phyloP scores from a whole-genome alignment of 2,329 filamentous ascomycete species.

The Aureobasidium sp. region DNA sequence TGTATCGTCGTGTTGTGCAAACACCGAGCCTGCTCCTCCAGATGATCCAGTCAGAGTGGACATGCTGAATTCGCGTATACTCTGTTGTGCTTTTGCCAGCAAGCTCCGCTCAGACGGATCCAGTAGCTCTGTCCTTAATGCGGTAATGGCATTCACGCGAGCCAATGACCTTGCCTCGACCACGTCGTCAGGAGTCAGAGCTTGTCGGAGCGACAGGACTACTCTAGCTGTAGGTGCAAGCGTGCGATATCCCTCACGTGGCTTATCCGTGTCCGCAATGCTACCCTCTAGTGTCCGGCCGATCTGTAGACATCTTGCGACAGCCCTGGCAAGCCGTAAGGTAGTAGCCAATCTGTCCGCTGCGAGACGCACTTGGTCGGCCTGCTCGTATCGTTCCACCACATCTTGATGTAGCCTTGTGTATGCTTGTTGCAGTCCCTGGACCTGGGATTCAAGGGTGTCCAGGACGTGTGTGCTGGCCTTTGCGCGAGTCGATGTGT shows the following conservation, averaged over 20 bases:
- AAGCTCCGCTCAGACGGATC: conserved; percentile 66
- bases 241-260: conserved; percentile 57
- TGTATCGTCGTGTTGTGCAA: conserved; percentile 62
- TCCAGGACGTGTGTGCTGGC: conserved; percentile 65
- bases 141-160: conserved; percentile 63
- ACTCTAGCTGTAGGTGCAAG: conserved; percentile 78
- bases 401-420: conserved; percentile 80
- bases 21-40: conserved; percentile 27
- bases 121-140: conserved; percentile 62
- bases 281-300: conserved; percentile 84
- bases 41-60: conserved; percentile 43
- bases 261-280: conserved; percentile 53
- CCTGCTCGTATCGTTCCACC: conserved; percentile 73
- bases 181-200: conserved; percentile 56
- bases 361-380: conserved; percentile 71
- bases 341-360: conserved; percentile 75
- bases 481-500: conserved; percentile 68
- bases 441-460: conserved; percentile 73
- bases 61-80: conserved; percentile 77
- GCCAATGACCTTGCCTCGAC: conserved; percentile 72
- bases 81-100: conserved; percentile 66
- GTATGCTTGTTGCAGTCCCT: conserved; percentile 76
- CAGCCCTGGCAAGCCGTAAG: conserved; percentile 65
- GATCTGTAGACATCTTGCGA: conserved; percentile 71
- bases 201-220: conserved; percentile 65